These are phyloP conservation scores for Halenospora varia DNA, from an alignment of 495 filamentous ascomycete genomes.

Conservation along the genomic window DNA sequence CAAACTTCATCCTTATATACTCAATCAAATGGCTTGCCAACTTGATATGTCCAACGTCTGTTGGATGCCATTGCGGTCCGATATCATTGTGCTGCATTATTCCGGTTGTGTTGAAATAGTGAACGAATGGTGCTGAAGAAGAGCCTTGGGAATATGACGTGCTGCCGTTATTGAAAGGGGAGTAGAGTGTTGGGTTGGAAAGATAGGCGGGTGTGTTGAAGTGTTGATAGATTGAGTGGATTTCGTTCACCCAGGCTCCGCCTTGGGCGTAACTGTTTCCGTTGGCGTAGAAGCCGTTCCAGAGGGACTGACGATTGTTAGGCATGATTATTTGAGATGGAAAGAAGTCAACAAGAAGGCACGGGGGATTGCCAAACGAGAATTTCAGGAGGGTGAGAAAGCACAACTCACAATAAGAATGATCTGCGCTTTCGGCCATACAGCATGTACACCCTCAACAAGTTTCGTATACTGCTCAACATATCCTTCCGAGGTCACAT, in stretches of 20 bases:
- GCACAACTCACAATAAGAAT: conserved; percentile 51
- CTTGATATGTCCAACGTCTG: conserved; percentile 65
- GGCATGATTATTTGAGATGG: too few species aligned
- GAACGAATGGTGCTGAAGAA: conserved; percentile 50
- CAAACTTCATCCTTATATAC: conserved; percentile 40
- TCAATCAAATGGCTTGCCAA: conserved; percentile 58
- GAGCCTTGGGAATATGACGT: conserved; percentile 29
- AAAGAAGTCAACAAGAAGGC: too few species aligned
- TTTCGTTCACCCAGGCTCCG: conserved; percentile 47
- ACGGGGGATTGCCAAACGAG: too few species aligned
- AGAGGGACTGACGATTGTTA: conserved; percentile 47
- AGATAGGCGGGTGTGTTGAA: conserved; percentile 50
- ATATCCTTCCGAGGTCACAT: conserved; percentile 49
- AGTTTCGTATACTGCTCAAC: conserved; percentile 54
- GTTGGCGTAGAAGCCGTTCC: conserved; percentile 50
- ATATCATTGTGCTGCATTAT: conserved; percentile 70
- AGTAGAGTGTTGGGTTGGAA: conserved; percentile 36
- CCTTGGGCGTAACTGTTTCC: conserved; percentile 51
- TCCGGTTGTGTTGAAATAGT: conserved; percentile 65
- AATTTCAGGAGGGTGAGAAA: background rate
- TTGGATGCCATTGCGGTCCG: conserved; percentile 58
- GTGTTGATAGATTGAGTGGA: conserved; percentile 49
- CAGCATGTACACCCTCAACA: conserved; percentile 54
- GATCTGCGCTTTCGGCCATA: conserved; percentile 59
- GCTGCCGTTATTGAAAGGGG: conserved; percentile 39